Base-by-base conservation (phyloP, 1,139 yeast genomes). In the Schwanniomyces etchellsii region DNA sequence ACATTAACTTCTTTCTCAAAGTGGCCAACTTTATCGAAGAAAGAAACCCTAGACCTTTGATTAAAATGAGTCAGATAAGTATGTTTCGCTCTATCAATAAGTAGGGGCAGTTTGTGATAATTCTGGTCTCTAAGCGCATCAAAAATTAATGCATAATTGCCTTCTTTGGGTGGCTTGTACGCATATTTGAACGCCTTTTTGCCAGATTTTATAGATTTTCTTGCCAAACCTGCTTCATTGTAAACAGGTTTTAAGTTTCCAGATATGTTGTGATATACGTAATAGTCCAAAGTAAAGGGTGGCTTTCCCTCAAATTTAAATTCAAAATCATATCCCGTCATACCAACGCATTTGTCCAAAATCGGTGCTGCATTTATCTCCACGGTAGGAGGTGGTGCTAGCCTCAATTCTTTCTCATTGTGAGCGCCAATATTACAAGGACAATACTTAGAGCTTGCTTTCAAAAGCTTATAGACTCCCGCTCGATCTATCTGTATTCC, bases 271-370 rank as follows among this genome's bases (percentile, higher is more conserved):
- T 75, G 73, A 46, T 74, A 83, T 5, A 81, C 77, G 26, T 71
- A 68, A 38, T 80, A 79, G 26, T 67, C 69, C 11, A 88, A 67
- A 28, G 68, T 69, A 56, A 82, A 91, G 3, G 97, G 97, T 1
- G 95, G 82, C 16, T 77, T 71, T 11, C 98, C 98, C 4, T 72
- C 59, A 31, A 84, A 68, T 28, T 75, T 80, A 40, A 89, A 88
- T 28, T 73, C 72, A 35, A 86, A 77, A 15, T 63, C 60, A 43
- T 68, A 74, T 0, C 97, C 98, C 6, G 86, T 79, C 31, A 89
- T 85, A 1, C 98, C 98, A 20, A 93, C 83, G 60, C 99, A 91
- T 35, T 81, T 76, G 47, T 91, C 97, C 22, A 77, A 64, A 3
- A 89, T 75, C 2, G 88, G 78, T 3, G 64, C 60, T 1, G 84